A percentile compares a stretch with the other conserved stretches of the same genome.
These are phyloP conservation scores for Pythium utonaiense DNA, from an alignment of 352 stramenopile genomes.

Conservation along the genomic window DNA sequence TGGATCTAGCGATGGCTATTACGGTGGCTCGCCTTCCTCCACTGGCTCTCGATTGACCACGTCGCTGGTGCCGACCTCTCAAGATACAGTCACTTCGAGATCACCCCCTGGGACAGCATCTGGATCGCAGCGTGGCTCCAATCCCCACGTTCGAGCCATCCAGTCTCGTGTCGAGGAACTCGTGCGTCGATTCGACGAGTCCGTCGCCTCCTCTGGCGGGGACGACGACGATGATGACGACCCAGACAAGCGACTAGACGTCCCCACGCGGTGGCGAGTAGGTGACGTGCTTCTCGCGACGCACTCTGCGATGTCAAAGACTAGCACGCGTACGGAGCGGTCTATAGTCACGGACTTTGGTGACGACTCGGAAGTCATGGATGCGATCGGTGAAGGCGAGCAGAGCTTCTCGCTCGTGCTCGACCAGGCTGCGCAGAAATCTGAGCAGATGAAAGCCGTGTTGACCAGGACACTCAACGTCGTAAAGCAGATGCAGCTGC, in stretches of 20 bases:
- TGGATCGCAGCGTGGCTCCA: constrained; percentile 8
- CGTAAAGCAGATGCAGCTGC: constrained; percentile 48
- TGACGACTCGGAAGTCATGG: constrained; percentile 42
- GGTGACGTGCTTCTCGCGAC: constrained; percentile 61
- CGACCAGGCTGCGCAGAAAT: constrained; percentile 28
- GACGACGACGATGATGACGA: constrained; percentile 23
- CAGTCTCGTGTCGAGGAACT: constrained; percentile 67
- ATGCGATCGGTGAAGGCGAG: constrained; percentile 36
- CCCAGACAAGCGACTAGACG: constrained; percentile 12
- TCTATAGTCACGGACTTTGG: constrained; percentile 52
- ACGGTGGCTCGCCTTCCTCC: neutral
- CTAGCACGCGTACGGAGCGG: constrained; percentile 47
- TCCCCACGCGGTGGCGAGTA: constrained; percentile 48
- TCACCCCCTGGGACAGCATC: constrained; percentile 4
- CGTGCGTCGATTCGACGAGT: constrained; percentile 61
- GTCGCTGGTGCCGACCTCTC: constrained; percentile 11
- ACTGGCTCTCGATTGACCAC: constrained; percentile 14
- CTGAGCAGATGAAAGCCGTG: constrained; percentile 37
- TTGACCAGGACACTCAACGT: constrained; percentile 34
- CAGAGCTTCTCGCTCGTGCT: constrained; percentile 34
- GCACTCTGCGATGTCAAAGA: constrained; percentile 55
- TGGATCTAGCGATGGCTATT: neutral
- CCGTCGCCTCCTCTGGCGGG: constrained; percentile 13
- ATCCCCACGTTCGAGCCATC: constrained; percentile 60
- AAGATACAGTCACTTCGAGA: constrained; percentile 3